Evolutionary conservation across 768 basidiomycete species (phyloP).

Genomic region (Sutorius australiensis): DNA sequence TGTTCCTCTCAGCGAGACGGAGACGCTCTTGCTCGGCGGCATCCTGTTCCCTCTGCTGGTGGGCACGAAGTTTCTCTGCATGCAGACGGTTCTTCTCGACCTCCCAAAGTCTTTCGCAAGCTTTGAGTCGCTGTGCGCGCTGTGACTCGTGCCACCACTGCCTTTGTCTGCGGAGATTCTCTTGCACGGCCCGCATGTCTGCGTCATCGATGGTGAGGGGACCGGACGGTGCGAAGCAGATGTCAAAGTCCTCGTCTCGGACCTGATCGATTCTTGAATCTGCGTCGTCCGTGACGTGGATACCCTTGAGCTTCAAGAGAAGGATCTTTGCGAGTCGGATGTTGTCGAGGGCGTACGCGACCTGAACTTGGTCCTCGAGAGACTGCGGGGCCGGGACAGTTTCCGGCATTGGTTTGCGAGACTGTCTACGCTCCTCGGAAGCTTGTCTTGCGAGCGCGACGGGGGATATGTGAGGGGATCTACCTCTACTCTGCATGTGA

Average conservation of each 20-base stretch:
- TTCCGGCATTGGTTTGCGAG: too few species aligned
- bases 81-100: constrained; percentile 42
- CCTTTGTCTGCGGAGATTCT: constrained; percentile 32
- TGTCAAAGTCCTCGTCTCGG: constrained; percentile 44
- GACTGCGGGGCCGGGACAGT: constrained; percentile 26
- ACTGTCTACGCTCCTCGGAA: constrained; percentile 37
- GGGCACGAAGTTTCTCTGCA: constrained; percentile 35
- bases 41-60: constrained; percentile 32
- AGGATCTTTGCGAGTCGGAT: constrained; percentile 64
- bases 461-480: constrained; percentile 40
- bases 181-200: constrained; percentile 37
- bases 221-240: constrained; percentile 37
- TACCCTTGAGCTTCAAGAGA: constrained; percentile 56
- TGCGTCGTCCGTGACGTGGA: constrained; percentile 53
- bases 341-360: constrained; percentile 65
- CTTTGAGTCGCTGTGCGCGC: constrained; percentile 39
- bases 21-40: constrained; percentile 27
- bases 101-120: constrained; percentile 48
- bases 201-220: constrained; percentile 40
- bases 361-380: constrained; percentile 61
- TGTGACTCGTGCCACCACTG: constrained; percentile 35
- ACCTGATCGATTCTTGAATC: constrained; percentile 65
- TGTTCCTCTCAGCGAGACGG: constrained; percentile 16
- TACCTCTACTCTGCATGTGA: constrained; percentile 34
- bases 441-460: constrained; percentile 43